Evolutionary conservation across 768 basidiomycete species (phyloP), one percentile per base, ranked within the genome.

Genomic region (Cystoderma amianthinum): DNA sequence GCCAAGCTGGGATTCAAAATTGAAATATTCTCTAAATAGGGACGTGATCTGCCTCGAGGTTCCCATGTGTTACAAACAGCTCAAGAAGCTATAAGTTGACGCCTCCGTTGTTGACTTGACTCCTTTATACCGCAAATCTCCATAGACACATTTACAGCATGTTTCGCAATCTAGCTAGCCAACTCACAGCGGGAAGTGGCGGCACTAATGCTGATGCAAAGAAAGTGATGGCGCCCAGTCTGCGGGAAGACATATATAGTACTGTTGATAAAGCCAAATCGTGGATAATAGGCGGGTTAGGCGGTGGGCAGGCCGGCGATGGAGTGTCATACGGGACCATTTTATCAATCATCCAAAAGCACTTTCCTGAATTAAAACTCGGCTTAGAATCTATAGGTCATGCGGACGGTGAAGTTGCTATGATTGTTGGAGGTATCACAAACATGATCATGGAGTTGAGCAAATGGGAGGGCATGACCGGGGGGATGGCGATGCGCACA

Each of bases 401-500:
- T 30, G 54, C 58, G 13, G 75, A 77, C 23, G 55, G 56, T n/a
- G 74, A 78, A 50, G 64, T 67, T 33, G 68, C 72, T 9, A 53
- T 69, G 37, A 56, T 76, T 44, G 67, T 77, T 6, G 72, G 72
- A 15, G 76, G 74, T 9, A 56, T 74, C 32, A 74, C 76, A 43
- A 72, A 76, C 47, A 69, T 74, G 72, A 59, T 72, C 16, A 51
- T 76, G 46, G 72, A 74, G 54, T 65, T 74, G 59, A 75, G 72
- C 53, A 69, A 65, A 54, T 74, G 72, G 73, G 72, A 76, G 42
- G 68, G 68, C 5, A 73, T 75, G 71, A 68, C 74, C 3, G 71
- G 71, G 4, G 73, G 63, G 20, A 74, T 76, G 72, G 67, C 74
- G 30, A 71, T 76, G 65, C 64, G 71, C 24, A 76, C 72, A 7